These are phyloP conservation scores for Colletotrichum euphorbiae DNA, from an alignment of 2,329 filamentous ascomycete genomes.

Conservation along the genomic window DNA sequence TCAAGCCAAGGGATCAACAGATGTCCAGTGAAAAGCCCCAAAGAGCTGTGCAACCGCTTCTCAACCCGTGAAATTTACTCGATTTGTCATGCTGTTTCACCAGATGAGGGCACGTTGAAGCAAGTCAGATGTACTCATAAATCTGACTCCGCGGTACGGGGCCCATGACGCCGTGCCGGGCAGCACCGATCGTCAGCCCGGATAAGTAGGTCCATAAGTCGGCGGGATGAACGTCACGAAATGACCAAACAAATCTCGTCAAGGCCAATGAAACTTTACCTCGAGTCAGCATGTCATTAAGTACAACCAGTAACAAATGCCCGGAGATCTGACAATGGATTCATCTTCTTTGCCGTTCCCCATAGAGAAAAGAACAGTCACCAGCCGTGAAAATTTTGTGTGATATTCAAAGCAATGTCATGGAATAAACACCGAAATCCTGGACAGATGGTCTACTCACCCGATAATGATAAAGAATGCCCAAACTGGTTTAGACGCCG, in stretches of 20 bases:
- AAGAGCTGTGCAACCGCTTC: no score
- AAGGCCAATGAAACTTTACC: background rate
- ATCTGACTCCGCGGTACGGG: background rate
- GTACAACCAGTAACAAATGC: slow-evolving; percentile 7
- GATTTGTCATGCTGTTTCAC: no score
- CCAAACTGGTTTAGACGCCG: background rate
- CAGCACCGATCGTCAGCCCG: slow-evolving; percentile 3
- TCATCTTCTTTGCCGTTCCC: background rate
- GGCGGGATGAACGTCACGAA: background rate
- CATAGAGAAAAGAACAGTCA: background rate
- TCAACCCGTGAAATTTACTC: no score
- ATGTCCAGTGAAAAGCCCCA: no score
- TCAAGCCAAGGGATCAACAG: no score
- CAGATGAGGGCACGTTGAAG: no score
- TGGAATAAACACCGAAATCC: background rate
- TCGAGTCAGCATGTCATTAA: background rate
- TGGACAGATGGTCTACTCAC: background rate
- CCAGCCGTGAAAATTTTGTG: background rate
- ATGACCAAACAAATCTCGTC: background rate
- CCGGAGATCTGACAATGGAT: slow-evolving; percentile 15
- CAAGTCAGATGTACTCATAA: no score
- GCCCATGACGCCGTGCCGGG: slow-evolving; percentile 1
- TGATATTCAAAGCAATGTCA: background rate
- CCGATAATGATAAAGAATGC: background rate
- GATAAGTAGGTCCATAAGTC: background rate